These are phyloP conservation scores for Porcisia hertigi DNA, from an alignment of 208 protist genomes.

Conservation along the genomic window DNA sequence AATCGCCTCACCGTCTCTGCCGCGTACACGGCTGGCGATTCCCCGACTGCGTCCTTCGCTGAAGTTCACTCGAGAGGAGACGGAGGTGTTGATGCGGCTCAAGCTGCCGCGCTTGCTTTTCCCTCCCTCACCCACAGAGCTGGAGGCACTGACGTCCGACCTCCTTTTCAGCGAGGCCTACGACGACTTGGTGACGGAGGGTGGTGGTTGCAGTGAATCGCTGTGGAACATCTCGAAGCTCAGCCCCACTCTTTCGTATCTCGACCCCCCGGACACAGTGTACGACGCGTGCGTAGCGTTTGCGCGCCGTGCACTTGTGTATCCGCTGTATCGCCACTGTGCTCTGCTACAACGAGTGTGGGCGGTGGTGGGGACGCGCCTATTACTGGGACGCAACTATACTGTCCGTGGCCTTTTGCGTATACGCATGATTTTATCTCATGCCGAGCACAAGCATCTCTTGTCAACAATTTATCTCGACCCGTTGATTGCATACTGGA, in stretches of 20 bases:
- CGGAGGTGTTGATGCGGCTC: slow-evolving; percentile 43
- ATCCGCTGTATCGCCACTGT: slow-evolving; percentile 87
- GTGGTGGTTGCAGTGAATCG: slow-evolving; percentile 83
- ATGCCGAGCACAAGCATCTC: slow-evolving; percentile 83
- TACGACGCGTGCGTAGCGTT: slow-evolving; percentile 85
- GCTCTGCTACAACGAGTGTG: slow-evolving; percentile 74
- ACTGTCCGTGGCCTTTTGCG: slow-evolving; percentile 77
- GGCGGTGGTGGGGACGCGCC: slow-evolving; percentile 65
- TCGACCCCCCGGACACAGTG: slow-evolving; percentile 74
- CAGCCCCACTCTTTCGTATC: slow-evolving; percentile 79
- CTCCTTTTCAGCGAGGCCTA: slow-evolving; percentile 87
- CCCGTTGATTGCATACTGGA: slow-evolving; percentile 81
- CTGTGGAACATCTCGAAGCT: slow-evolving; percentile 89
- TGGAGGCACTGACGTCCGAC: slow-evolving; percentile 80
- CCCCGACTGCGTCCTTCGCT: slow-evolving; percentile 44
- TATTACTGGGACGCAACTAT: slow-evolving; percentile 71
- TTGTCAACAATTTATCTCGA: slow-evolving; percentile 79
- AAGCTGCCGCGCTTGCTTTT: slow-evolving; percentile 61
- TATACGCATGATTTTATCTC: slow-evolving; percentile 67
- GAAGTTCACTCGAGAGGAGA: slow-evolving; percentile 62
- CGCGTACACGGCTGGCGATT: slow-evolving; percentile 49
- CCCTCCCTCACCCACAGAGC: slow-evolving; percentile 34
- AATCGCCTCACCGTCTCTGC: neutral
- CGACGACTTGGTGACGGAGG: slow-evolving; percentile 89
- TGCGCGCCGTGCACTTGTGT: slow-evolving; percentile 73